phyloP scores from a whole-genome alignment of 495 filamentous ascomycete species.

The Annulohypoxylon nitens region DNA sequence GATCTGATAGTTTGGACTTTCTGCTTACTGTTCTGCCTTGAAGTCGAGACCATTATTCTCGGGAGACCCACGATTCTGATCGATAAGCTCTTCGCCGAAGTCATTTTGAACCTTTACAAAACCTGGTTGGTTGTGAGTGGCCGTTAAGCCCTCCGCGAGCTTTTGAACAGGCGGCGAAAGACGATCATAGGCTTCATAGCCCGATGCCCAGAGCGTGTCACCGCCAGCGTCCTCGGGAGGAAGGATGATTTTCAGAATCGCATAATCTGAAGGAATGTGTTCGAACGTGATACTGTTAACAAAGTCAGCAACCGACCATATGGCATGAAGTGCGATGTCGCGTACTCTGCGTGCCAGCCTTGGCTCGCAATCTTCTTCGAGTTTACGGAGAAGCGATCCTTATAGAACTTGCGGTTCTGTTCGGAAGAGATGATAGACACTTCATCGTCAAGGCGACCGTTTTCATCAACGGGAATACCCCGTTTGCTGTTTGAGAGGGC shows the following conservation, averaged over 20 bases:
- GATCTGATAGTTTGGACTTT: background rate
- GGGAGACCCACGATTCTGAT: constrained; percentile 69
- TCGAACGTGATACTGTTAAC: constrained; percentile 70
- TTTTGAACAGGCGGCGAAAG: constrained; percentile 71
- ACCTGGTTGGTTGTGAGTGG: constrained; percentile 70
- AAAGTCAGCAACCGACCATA: constrained; percentile 8
- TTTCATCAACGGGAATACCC: constrained; percentile 60
- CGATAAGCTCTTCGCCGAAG: constrained; percentile 68
- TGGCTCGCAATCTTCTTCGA: constrained; percentile 57
- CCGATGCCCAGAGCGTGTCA: constrained; percentile 76
- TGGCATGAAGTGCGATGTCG: background rate
- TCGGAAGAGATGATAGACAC: constrained; percentile 77
- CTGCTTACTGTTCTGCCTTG: constrained; percentile 66
- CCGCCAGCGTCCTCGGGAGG: constrained; percentile 72
- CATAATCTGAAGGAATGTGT: constrained; percentile 72
- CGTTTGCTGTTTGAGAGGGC: constrained; percentile 71
- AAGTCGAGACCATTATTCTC: constrained; percentile 73
- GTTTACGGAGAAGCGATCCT: constrained; percentile 65
- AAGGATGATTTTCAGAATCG: constrained; percentile 67
- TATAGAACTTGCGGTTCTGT: constrained; percentile 72
- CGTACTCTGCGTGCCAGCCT: constrained; percentile 57
- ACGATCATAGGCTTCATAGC: constrained; percentile 79
- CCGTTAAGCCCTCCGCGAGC: constrained; percentile 74
- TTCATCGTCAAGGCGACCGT: constrained; percentile 73
- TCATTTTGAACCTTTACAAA: constrained; percentile 68